Conservation (phyloP, 306 rosid genomes). For the Coriaria nepalensis region DNA sequence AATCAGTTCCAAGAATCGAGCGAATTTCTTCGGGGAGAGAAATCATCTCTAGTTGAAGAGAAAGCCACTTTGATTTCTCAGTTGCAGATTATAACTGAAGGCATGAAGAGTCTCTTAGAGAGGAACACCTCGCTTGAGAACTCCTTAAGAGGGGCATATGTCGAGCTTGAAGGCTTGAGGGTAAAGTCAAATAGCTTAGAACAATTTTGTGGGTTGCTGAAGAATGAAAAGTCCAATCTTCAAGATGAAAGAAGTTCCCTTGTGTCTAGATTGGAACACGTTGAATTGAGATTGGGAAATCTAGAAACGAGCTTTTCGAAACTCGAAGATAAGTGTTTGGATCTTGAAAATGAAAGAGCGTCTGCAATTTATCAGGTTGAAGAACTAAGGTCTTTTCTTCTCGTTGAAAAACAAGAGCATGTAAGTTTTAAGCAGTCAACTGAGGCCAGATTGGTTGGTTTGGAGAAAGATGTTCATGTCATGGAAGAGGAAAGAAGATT, state of each 20-base stretch:
- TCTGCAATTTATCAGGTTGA: constrained; percentile 42
- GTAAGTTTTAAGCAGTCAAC: constrained; percentile 42
- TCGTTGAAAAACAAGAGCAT: constrained; percentile 49
- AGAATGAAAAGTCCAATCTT: constrained; percentile 58
- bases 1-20: constrained; percentile 56
- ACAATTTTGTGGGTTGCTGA: constrained; percentile 58
- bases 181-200: constrained; percentile 68
- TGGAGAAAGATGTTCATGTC: constrained; percentile 45
- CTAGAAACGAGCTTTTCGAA: constrained; percentile 61
- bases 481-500: constrained; percentile 46
- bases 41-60: constrained; percentile 52
- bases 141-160: constrained; percentile 58
- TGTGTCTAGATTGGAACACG: constrained; percentile 50
- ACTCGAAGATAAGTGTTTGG: constrained; percentile 56
- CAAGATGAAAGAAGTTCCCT: constrained; percentile 54
- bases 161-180: constrained; percentile 78
- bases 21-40: constrained; percentile 63
- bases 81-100: constrained; percentile 66
- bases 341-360: constrained; percentile 65
- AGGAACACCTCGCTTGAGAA: constrained; percentile 63
- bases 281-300: constrained; percentile 51
- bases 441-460: constrained; percentile 45
- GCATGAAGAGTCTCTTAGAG: constrained; percentile 72
- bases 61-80: constrained; percentile 63
- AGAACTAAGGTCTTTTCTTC: constrained; percentile 49